A percentile compares a stretch with the other conserved stretches of the same genome.
phyloP scores from a whole-genome alignment of 192 early-diverging fungal genomes.

The Coemansia sp. region DNA sequence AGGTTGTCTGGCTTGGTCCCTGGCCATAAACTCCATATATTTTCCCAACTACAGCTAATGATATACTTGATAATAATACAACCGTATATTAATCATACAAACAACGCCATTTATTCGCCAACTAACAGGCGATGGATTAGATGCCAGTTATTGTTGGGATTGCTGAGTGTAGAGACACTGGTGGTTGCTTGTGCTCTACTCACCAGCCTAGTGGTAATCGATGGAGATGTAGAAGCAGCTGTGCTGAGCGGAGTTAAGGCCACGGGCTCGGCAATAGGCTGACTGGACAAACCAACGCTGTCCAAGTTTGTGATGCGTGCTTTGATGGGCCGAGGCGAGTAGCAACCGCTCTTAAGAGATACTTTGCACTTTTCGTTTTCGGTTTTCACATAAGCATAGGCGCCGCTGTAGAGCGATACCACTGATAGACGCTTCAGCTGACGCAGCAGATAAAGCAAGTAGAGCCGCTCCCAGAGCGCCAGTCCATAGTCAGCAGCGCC shows the following conservation, averaged over 20 bases:
- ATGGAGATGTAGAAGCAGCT: not conserved
- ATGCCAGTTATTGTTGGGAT: constrained; percentile 20
- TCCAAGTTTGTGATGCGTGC: constrained; percentile 26
- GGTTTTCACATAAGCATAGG: constrained; percentile 31
- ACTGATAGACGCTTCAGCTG: not conserved
- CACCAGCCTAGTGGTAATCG: not conserved
- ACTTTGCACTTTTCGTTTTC: constrained; percentile 1
- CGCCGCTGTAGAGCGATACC: constrained; percentile 26
- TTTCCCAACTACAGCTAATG: not conserved
- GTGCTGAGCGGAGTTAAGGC: not conserved
- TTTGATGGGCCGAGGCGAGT: not conserved
- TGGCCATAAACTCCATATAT: not conserved
- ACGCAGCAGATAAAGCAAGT: constrained; percentile 6
- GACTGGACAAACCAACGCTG: constrained; percentile 17
- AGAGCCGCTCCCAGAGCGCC: constrained; percentile 9
- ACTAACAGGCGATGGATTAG: constrained; percentile 16
- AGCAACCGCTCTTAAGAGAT: not conserved
- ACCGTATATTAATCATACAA: not conserved
- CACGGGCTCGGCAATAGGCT: not conserved
- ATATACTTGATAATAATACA: not conserved
- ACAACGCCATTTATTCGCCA: constrained; percentile 11
- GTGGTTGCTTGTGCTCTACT: not conserved
- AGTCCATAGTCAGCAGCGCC: constrained; percentile 19
- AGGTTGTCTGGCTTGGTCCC: constrained; percentile 24
- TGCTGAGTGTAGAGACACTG: not conserved